These are phyloP conservation scores for Aquilaria agallochum DNA, from an alignment of 441 rosid species.

Conservation along the genomic window DNA sequence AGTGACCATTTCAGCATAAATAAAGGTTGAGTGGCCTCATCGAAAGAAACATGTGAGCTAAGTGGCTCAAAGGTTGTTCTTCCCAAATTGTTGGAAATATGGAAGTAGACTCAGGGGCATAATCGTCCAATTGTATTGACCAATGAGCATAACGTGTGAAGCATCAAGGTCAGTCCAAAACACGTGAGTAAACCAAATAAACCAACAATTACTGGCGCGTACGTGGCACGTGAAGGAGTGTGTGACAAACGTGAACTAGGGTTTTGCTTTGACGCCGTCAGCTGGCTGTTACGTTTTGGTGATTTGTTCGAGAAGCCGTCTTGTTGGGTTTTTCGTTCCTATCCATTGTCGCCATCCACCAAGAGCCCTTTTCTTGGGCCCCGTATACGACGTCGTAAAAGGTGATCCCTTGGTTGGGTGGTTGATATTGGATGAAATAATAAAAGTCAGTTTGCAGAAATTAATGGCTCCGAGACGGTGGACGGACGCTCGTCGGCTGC, in stretches of 20 bases:
- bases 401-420: no score
- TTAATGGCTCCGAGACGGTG: no score
- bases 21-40: no score
- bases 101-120: constrained; percentile 4
- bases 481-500: no score
- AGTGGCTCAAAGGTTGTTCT: no score
- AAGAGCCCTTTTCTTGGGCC: no score
- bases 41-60: no score
- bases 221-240: constrained; percentile 18
- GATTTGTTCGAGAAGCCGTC: constrained; percentile 4
- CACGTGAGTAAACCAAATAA: constrained; percentile 28
- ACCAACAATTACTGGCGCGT: neutral
- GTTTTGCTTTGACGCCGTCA: constrained; percentile 22
- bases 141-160: constrained; percentile 17
- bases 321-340: neutral
- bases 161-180: constrained; percentile 22
- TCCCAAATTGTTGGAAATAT: neutral
- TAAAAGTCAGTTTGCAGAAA: no score
- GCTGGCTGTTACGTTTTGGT: constrained; percentile 13
- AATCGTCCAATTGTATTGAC: constrained; percentile 9
- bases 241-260: constrained; percentile 16
- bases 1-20: no score
- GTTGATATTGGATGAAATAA: no score
- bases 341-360: no score
- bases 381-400: no score